Percentiles rank a stretch among this genome's conserved stretches.
These are phyloP conservation scores for Triticum monococcum DNA, from an alignment of 176 grass and related monocot genomes.

Conservation along the genomic window DNA sequence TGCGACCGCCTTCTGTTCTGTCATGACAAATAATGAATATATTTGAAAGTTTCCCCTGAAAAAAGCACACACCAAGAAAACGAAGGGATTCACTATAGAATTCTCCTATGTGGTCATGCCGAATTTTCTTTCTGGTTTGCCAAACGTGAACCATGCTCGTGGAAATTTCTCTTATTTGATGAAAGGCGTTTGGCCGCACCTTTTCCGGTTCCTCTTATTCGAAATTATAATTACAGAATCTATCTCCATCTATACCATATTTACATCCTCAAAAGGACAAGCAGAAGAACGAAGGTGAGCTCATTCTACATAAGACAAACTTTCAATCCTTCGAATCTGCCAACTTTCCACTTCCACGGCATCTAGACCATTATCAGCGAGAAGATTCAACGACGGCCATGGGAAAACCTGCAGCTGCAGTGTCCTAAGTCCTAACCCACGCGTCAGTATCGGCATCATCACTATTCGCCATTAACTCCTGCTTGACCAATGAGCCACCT, in stretches of 20 bases:
- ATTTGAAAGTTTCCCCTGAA: too few species aligned
- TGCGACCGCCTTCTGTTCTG: too few species aligned
- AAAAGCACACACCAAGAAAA: too few species aligned
- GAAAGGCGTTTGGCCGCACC: background rate
- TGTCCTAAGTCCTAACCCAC: slow-evolving; percentile 43
- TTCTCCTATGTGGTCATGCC: too few species aligned
- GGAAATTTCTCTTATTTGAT: background rate
- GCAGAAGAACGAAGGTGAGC: background rate
- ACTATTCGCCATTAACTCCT: slow-evolving; percentile 36
- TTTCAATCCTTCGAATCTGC: slow-evolving; percentile 33
- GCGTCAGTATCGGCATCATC: slow-evolving; percentile 27
- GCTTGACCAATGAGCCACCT: slow-evolving; percentile 44
- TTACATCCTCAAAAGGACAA: background rate
- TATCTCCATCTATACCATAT: background rate
- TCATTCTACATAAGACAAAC: slow-evolving; percentile 32
- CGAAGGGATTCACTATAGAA: too few species aligned
- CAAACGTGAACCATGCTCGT: too few species aligned
- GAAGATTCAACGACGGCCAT: slow-evolving; percentile 1
- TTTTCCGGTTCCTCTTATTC: slow-evolving; percentile 10
- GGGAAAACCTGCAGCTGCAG: background rate
- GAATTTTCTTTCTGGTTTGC: too few species aligned
- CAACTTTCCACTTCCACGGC: slow-evolving; percentile 24
- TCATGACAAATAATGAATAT: too few species aligned
- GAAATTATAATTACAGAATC: background rate
- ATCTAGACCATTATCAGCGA: slow-evolving; percentile 13